A percentile compares a stretch with the other conserved stretches of the same genome.
phyloP scores from a whole-genome alignment of 352 stramenopile species.

The Pythium aristosporum region DNA sequence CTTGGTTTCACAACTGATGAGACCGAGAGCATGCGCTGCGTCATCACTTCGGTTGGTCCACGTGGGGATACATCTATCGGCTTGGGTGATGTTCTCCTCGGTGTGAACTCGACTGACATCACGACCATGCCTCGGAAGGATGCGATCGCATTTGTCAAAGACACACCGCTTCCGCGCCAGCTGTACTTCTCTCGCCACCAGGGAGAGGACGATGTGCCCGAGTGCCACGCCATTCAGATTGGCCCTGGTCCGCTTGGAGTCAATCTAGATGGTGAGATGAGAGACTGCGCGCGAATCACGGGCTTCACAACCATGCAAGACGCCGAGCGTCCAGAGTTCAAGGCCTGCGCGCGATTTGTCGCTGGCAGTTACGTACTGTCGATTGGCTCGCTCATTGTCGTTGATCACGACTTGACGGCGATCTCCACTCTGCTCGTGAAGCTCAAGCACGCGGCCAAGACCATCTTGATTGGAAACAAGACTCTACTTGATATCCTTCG shows the following conservation, averaged over 20 bases:
- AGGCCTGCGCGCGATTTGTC: slow-evolving; percentile 35
- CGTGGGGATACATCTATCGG: slow-evolving; percentile 20
- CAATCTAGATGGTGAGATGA: slow-evolving; percentile 40
- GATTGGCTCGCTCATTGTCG: slow-evolving; percentile 68
- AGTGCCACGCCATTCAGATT: slow-evolving; percentile 44
- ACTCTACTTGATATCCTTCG: slow-evolving; percentile 32
- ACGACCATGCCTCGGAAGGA: slow-evolving; percentile 33
- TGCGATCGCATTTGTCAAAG: slow-evolving; percentile 30
- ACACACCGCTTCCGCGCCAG: slow-evolving; percentile 32
- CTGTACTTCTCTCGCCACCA: slow-evolving; percentile 37
- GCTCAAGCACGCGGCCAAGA: slow-evolving; percentile 35
- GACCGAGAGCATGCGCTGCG: slow-evolving; percentile 36
- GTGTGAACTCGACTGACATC: slow-evolving; percentile 45
- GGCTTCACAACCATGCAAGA: slow-evolving; percentile 44
- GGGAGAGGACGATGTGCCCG: slow-evolving; percentile 22
- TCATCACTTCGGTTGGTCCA: slow-evolving; percentile 30
- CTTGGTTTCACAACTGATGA: slow-evolving; percentile 38
- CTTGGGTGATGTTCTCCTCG: slow-evolving; percentile 42
- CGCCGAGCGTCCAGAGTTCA: slow-evolving; percentile 38
- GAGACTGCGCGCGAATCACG: slow-evolving; percentile 36
- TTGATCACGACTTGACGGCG: slow-evolving; percentile 36
- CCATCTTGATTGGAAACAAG: slow-evolving; percentile 47
- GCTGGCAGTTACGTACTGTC: slow-evolving; percentile 52
- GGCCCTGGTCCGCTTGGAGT: slow-evolving; percentile 46
- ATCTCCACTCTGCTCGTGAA: slow-evolving; percentile 48